A percentile compares a stretch with the other conserved stretches of the same genome.
These are phyloP conservation scores for Austroboletus eburneus DNA, from an alignment of 768 basidiomycete genomes.

Conservation along the genomic window DNA sequence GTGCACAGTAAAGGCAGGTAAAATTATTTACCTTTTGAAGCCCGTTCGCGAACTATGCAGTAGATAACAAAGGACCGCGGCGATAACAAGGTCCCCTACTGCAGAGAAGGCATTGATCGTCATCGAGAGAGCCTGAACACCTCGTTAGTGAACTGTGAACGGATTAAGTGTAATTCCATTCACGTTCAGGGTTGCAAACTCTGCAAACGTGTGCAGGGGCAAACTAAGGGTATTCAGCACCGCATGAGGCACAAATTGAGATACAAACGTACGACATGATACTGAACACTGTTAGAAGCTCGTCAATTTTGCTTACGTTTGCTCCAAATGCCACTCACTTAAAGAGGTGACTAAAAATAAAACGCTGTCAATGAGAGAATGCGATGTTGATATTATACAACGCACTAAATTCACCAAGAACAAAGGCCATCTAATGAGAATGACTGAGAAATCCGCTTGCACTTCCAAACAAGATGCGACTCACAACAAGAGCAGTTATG, in stretches of 20 bases:
- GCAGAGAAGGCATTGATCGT: constrained; percentile 52
- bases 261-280: constrained; percentile 30
- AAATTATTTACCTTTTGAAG: constrained; percentile 37
- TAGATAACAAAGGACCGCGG: constrained; percentile 40
- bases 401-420: constrained; percentile 38
- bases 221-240: constrained; percentile 31
- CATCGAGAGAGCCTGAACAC: constrained; percentile 36
- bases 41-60: constrained; percentile 47
- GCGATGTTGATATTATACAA: not conserved
- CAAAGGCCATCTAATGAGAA: constrained; percentile 21
- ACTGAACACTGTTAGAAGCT: constrained; percentile 32
- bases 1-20: too few species aligned
- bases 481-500: constrained; percentile 30
- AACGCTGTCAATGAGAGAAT: not conserved
- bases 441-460: not conserved
- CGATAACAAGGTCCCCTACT: constrained; percentile 46
- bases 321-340: constrained; percentile 24
- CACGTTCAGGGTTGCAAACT: constrained; percentile 44
- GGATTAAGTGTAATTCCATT: not conserved
- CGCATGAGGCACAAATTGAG: constrained; percentile 4
- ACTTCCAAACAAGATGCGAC: not conserved
- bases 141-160: not conserved
- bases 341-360: constrained; percentile 26
- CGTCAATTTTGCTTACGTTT: not conserved
- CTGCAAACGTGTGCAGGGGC: constrained; percentile 38